A percentile compares a stretch with the other conserved stretches of the same genome.
phyloP scores from a whole-genome alignment of 495 filamentous ascomycete species.

The Ramalina peruviana region DNA sequence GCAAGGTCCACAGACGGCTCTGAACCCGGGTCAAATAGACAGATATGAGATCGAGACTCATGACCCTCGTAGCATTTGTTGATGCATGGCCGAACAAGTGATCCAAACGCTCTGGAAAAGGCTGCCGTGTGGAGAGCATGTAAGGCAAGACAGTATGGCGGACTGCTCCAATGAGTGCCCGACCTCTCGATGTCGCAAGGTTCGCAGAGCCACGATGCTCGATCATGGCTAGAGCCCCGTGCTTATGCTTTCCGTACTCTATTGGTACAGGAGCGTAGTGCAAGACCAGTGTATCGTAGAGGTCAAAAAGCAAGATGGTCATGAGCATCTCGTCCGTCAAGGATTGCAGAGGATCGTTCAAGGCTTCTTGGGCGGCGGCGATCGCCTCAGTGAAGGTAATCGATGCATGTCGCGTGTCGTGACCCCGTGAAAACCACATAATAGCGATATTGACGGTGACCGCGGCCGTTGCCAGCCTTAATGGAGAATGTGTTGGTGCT shows the following conservation, averaged over 20 bases:
- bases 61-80: slow-evolving; percentile 7
- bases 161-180: slow-evolving; percentile 3
- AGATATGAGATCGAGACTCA: slow-evolving; percentile 4
- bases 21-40: slow-evolving; percentile 3
- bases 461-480: slow-evolving; percentile 4
- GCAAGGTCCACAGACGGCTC: slow-evolving; percentile 4
- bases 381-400: slow-evolving; percentile 1
- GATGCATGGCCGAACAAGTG: slow-evolving; percentile 2
- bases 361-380: slow-evolving; percentile 3
- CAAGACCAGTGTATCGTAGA: slow-evolving; percentile 8
- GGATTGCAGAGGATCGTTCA: slow-evolving; percentile 4
- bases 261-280: slow-evolving; percentile 2
- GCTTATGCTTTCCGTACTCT: slow-evolving; percentile 8
- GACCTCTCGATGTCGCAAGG: slow-evolving; percentile 1
- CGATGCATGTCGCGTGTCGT: not conserved
- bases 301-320: slow-evolving; percentile 8
- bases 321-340: slow-evolving; percentile 7
- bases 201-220: slow-evolving; percentile 5
- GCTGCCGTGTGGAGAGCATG: slow-evolving; percentile 3
- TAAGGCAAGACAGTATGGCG: slow-evolving; percentile 5
- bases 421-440: slow-evolving; percentile 3
- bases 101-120: slow-evolving; percentile 3
- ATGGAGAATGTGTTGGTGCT: not conserved
- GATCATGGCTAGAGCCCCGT: slow-evolving; percentile 7
- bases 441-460: slow-evolving; percentile 8